phyloP scores from a whole-genome alignment of 768 basidiomycete genomes.

The Xanthoconium purpureum region DNA sequence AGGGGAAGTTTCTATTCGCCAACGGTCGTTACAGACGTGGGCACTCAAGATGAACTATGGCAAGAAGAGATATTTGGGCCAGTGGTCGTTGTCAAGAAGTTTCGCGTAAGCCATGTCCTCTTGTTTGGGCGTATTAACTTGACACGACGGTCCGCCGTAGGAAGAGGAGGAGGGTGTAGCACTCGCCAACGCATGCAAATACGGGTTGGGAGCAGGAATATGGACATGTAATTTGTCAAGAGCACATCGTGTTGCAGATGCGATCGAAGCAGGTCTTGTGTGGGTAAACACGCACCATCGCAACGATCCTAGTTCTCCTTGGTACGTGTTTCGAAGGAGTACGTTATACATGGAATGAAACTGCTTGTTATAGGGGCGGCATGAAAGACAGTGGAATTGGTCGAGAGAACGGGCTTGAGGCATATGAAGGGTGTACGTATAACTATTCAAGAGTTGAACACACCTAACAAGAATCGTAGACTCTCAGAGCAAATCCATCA shows the following conservation, averaged over 20 bases:
- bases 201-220: conserved; percentile 77
- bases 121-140: neutral
- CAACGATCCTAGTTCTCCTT: conserved; percentile 86
- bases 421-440: conserved; percentile 68
- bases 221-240: conserved; percentile 76
- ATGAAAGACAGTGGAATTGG: conserved; percentile 91
- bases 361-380: conserved; percentile 58
- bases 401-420: conserved; percentile 81
- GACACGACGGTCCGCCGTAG: conserved; percentile 30
- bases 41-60: conserved; percentile 63
- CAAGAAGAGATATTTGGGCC: conserved; percentile 85
- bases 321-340: conserved; percentile 40
- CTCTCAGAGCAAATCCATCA: conserved; percentile 79
- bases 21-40: conserved; percentile 64
- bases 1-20: conserved; percentile 77
- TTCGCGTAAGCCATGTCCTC: conserved; percentile 38
- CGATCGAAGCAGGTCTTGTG: conserved; percentile 71
- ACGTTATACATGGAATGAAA: conserved; percentile 3
- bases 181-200: conserved; percentile 74
- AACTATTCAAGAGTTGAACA: neutral
- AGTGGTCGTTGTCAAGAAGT: conserved; percentile 66
- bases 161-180: conserved; percentile 61
- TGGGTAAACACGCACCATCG: conserved; percentile 91
- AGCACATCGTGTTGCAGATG: conserved; percentile 69
- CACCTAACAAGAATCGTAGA: conserved; percentile 42